phyloP scores from a whole-genome alignment of 225 moss, liverwort and hornwort species.

The Pleurozium schreberi region DNA sequence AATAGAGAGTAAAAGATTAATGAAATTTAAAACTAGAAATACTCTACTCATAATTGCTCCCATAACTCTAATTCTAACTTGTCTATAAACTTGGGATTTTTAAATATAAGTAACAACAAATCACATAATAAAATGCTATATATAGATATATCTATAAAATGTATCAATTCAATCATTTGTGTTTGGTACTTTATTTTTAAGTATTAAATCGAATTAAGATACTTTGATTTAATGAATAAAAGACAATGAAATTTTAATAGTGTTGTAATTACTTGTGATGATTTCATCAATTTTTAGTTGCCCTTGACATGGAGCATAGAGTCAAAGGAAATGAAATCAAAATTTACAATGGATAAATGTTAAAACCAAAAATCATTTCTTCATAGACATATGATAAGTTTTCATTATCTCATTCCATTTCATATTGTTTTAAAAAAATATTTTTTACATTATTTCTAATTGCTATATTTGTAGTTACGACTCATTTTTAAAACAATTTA shows the following conservation, averaged over 20 bases:
- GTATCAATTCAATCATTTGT: no score
- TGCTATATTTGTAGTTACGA: not conserved
- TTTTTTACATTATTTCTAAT: no score
- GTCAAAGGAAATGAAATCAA: not conserved
- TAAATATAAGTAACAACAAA: not conserved
- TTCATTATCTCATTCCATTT: not conserved
- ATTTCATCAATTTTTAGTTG: no score
- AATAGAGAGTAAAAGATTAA: not conserved
- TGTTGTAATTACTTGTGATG: not conserved
- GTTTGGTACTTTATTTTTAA: not conserved
- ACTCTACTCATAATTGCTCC: not conserved
- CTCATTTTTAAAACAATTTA: not conserved
- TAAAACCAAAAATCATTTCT: no score
- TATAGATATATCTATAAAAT: no score
- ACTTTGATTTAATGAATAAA: not conserved
- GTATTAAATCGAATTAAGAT: no score
- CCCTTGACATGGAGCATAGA: no score
- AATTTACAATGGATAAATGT: no score
- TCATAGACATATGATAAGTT: not conserved
- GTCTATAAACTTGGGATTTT: no score
- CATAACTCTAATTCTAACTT: not conserved
- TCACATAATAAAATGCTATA: rapidly evolving
- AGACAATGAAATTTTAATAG: not conserved
- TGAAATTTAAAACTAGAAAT: not conserved
- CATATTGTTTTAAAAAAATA: no score